Conservation (phyloP, 495 filamentous ascomycete species). For the Podospora pseudopauciseta region DNA sequence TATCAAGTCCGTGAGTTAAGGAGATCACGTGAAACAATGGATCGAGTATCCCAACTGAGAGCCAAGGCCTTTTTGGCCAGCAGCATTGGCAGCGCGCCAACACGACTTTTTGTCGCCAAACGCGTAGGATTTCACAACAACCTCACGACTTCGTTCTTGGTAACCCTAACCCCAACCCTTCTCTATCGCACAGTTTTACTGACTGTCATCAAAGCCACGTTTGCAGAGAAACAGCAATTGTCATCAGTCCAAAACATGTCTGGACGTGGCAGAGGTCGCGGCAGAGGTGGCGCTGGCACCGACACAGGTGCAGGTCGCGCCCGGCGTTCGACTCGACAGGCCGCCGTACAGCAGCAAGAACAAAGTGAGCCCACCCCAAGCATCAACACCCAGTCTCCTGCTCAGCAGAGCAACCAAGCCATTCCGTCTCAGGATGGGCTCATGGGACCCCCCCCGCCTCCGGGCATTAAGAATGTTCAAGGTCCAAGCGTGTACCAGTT, state of each 20-base stretch:
- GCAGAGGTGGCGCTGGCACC: neutral
- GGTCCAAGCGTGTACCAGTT: slow-evolving; percentile 17
- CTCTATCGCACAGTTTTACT: slow-evolving; percentile 9
- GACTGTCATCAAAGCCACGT: slow-evolving; percentile 1
- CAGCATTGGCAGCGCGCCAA: neutral
- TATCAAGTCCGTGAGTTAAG: neutral
- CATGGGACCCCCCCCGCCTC: slow-evolving; percentile 30
- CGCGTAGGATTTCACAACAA: slow-evolving; percentile 27
- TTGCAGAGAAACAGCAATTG: neutral
- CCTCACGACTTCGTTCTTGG: slow-evolving; percentile 1
- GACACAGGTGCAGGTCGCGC: slow-evolving; percentile 12
- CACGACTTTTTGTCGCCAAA: neutral
- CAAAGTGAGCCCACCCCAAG: slow-evolving; percentile 11
- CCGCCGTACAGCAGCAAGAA: slow-evolving; percentile 11
- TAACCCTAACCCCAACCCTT: slow-evolving; percentile 40
- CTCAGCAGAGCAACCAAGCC: neutral
- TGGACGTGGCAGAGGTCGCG: slow-evolving; percentile 26
- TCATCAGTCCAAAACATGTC: slow-evolving; percentile 16
- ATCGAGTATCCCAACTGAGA: neutral
- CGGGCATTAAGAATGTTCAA: slow-evolving; percentile 15
- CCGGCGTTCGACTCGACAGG: neutral
- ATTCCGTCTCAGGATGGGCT: slow-evolving; percentile 8
- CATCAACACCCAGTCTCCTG: neutral
- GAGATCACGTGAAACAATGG: neutral
- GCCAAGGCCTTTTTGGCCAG: neutral